Evolutionary conservation across 495 filamentous ascomycete genomes (phyloP).

Genomic region (Annulohypoxylon bovei): DNA sequence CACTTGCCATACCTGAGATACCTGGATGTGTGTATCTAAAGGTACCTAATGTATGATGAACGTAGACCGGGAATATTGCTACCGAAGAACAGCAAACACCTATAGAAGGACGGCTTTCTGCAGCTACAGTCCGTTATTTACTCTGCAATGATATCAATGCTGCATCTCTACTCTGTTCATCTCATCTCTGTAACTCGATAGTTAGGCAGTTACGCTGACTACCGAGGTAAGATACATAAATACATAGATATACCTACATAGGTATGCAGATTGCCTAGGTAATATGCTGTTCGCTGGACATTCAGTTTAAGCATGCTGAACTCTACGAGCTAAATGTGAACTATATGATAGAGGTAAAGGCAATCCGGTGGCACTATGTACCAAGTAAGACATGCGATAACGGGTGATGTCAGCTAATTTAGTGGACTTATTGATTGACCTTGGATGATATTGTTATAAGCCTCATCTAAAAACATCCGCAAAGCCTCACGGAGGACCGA

Average conservation of each 20-base stretch:
- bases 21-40: too few relatives aligned
- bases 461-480: background rate
- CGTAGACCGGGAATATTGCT: background rate
- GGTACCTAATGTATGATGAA: too few relatives aligned
- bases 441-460: background rate
- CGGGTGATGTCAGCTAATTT: too few relatives aligned
- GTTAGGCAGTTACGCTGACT: too few relatives aligned
- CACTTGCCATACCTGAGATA: conserved; percentile 1
- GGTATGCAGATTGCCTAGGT: too few relatives aligned
- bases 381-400: background rate
- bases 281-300: background rate
- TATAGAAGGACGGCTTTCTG: background rate
- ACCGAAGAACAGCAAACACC: background rate
- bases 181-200: too few relatives aligned
- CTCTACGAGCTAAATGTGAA: background rate
- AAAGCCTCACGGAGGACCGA: background rate
- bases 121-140: background rate
- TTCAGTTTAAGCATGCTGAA: background rate
- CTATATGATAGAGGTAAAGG: background rate
- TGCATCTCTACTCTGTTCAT: background rate
- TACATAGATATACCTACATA: background rate
- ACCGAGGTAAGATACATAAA: background rate
- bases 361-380: background rate
- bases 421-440: background rate
- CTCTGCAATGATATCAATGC: background rate